These are phyloP conservation scores for Phytophthora cryptogea DNA, from an alignment of 352 stramenopile genomes.

Conservation along the genomic window DNA sequence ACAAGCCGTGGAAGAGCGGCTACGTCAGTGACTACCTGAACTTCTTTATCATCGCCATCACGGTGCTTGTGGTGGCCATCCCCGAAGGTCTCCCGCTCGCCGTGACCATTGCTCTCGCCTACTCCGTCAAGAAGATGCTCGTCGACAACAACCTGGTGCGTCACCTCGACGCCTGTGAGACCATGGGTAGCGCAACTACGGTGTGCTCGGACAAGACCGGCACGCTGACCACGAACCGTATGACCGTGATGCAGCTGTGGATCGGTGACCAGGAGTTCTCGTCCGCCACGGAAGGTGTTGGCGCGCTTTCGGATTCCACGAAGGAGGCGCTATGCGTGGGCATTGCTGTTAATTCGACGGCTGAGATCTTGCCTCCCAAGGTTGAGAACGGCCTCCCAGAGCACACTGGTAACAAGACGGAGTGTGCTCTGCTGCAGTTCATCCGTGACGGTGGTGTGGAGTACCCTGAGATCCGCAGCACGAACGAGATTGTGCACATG, in stretches of 20 bases:
- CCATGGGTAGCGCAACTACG: conserved; percentile 93
- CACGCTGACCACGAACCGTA: conserved; percentile 97
- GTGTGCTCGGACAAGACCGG: conserved; percentile 95
- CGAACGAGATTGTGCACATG: conserved; percentile 57
- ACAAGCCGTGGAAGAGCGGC: conserved; percentile 33
- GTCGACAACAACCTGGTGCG: conserved; percentile 89
- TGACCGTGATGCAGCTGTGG: conserved; percentile 92
- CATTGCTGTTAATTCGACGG: conserved; percentile 64
- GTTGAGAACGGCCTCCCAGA: conserved; percentile 51
- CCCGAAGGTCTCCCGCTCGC: conserved; percentile 96
- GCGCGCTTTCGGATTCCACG: conserved; percentile 35
- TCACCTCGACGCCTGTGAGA: conserved; percentile 86
- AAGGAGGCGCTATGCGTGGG: conserved; percentile 47
- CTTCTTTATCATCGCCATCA: conserved; percentile 81
- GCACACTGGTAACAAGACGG: conserved; percentile 74
- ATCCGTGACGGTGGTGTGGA: conserved; percentile 53
- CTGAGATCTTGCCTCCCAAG: conserved; percentile 59
- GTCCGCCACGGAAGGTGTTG: conserved; percentile 30
- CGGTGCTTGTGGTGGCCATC: conserved; percentile 93
- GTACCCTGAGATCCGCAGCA: conserved; percentile 44
- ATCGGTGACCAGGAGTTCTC: conserved; percentile 58
- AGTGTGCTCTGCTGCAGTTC: conserved; percentile 64
- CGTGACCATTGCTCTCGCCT: conserved; percentile 96
- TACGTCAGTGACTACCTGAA: conserved; percentile 49
- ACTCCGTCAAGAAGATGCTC: conserved; percentile 92